A percentile compares a stretch with the other conserved stretches of the same genome.
phyloP scores from a whole-genome alignment of 2,329 filamentous ascomycete species.

The Claviceps capensis region DNA sequence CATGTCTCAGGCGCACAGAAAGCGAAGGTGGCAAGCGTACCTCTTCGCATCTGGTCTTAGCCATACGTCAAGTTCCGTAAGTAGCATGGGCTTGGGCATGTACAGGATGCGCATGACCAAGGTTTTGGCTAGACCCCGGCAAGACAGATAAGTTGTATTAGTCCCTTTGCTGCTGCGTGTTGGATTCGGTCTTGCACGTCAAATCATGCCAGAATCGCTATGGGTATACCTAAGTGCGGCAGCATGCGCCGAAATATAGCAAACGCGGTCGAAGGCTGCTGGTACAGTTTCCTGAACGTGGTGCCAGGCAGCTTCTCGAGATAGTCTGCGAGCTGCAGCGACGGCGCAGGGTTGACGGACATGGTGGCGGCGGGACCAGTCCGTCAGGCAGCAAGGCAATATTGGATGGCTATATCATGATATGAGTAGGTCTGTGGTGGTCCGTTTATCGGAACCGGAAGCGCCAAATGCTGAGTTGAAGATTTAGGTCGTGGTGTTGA shows the following conservation, averaged over 20 bases:
- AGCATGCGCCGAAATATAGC: conserved; percentile 97
- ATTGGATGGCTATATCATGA: conserved; percentile 8
- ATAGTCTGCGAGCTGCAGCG: conserved; percentile 66
- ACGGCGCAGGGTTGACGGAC: conserved; percentile 32
- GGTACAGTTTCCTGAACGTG: conserved; percentile 83
- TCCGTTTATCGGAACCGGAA: neutral
- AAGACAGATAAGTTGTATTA: neutral
- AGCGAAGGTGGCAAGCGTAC: conserved; percentile 8
- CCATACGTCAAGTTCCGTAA: conserved; percentile 76
- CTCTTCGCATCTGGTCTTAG: conserved; percentile 50
- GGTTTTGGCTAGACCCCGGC: conserved; percentile 55
- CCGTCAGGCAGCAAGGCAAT: conserved; percentile 10
- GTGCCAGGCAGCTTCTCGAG: conserved; percentile 82
- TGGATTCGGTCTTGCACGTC: neutral
- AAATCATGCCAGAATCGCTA: neutral
- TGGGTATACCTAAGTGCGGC: conserved; percentile 61
- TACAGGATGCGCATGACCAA: conserved; percentile 95
- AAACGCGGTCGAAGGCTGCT: conserved; percentile 87
- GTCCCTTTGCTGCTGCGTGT: neutral
- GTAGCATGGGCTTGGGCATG: conserved; percentile 64
- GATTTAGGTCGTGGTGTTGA: neutral
- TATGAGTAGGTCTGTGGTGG: neutral
- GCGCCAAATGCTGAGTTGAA: neutral
- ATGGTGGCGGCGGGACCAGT: conserved; percentile 22
- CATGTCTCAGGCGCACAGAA: neutral